Evolutionary conservation across 495 filamentous ascomycete genomes (phyloP).

Genomic region (Aeminium ludgeri): DNA sequence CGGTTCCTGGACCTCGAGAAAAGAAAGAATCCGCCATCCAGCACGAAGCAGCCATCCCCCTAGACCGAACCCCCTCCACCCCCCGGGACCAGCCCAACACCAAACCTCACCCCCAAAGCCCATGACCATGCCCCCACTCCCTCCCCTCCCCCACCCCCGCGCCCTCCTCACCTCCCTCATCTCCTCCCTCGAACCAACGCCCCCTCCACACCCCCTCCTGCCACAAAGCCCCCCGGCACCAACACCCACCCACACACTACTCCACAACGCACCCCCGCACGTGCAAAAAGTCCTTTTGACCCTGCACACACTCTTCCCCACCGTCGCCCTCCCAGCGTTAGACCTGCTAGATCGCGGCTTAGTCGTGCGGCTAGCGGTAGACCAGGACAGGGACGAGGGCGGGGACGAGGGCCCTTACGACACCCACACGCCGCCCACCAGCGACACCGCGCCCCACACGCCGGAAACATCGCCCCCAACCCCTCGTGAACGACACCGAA

Average conservation of each 20-base stretch:
- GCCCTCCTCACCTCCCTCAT: slow-evolving; percentile 3
- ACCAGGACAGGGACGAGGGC: no score
- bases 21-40: no score
- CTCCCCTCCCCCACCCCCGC: neutral
- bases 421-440: neutral
- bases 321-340: slow-evolving; percentile 51
- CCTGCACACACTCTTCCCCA: slow-evolving; percentile 48
- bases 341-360: slow-evolving; percentile 64
- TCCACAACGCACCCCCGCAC: neutral
- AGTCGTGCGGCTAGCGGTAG: slow-evolving; percentile 35
- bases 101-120: neutral
- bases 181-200: neutral
- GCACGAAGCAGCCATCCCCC: no score
- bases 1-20: no score
- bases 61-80: neutral
- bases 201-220: no score
- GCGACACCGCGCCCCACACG: neutral
- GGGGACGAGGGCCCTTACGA: neutral
- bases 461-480: neutral
- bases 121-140: neutral
- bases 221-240: neutral
- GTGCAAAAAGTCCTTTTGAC: slow-evolving; percentile 33
- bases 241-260: slow-evolving; percentile 1
- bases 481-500: neutral
- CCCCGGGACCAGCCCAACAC: neutral